Evolutionary conservation across 2,329 filamentous ascomycete genomes (phyloP), one percentile per base, ranked within the genome.

Genomic region (Colletotrichum tanaceti): DNA sequence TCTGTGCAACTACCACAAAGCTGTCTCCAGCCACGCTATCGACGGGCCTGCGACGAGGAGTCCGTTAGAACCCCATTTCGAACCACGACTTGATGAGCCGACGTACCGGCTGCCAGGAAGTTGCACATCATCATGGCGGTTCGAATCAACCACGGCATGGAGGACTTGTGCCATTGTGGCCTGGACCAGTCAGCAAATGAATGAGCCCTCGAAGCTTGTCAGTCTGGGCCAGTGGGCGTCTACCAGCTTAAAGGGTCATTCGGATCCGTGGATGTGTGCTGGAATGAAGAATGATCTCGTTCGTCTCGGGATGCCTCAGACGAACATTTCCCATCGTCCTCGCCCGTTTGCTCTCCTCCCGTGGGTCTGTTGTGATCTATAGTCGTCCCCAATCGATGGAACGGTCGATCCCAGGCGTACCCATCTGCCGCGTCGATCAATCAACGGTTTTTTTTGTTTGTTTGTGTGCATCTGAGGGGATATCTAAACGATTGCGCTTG

Each of bases 71-170:
- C 22, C 5, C 57, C 24, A 43, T 53, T 38, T 24, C 13, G 14
- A 14, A 22, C 35, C 38, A 18, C 43, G 49, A 53, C 41, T 14
- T 18, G 53, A 57, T 28, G 35, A 28, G 41, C 22, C 49, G 24
- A 65, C 55, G 67, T 71, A 75, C 81, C 86, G n/a, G 85, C 86
- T 0, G 85, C 85, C 5, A 88, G 76, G 71, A 87, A 87, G 74
- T 87, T 88, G 76, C 81, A 85, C 75, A 87, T 80, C 69, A 86
- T 79, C 78, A 88, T 87, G 60, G 85, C 84, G 4, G 83, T 69
- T 73, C 83, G 87, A 41, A 87, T 80, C 16, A 86, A 75, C 55
- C 77, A 73, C 10, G 85, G 84, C 44, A 84, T 83, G 73, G 85
- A 87, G 69, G 81, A 79, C 58, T 85, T 84, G 71, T 82, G 84